Base-by-base conservation (phyloP, 2,329 filamentous ascomycete genomes). In the Colletotrichum scovillei region DNA sequence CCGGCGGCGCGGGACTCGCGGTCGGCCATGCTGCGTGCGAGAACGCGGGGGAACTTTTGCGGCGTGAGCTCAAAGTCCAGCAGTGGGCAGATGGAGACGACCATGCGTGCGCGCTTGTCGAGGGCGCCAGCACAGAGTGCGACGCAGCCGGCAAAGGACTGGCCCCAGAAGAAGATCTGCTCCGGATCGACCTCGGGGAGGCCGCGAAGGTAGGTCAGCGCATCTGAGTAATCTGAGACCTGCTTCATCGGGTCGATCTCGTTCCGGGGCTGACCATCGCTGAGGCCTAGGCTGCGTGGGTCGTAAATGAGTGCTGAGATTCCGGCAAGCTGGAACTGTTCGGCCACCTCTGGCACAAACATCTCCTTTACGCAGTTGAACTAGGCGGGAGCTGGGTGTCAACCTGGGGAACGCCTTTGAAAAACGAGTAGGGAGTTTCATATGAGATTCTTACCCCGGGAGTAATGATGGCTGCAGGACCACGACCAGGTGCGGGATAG, bases 161-260 rank as follows among this genome's bases (percentile, higher is more conserved):
- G 78, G 24, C 81, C 80, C 79, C 79, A 80, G 60, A 75, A 67
- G 0, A 63, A 76, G n/a, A 81, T 77, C 11, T 75, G 75, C 1
- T 74, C 57, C 0, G 77, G 62, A 42, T 80, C 78, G 2, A 85
- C 80, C 60, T 85, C 81, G 1, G 82, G 82, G 14, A 83, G 70
- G 9, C 85, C 79, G 78, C 85, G 85, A 66, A 89, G 82, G 30
- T 80, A 84, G 4, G 86, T 86, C 72, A 89, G 84, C 77, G 80
- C 80, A 55, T 82, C 80, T 79, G 35, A 38, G 35, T 38, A 38
- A 16, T 38, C 35, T 16, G 35, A 38, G 35, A 38, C 76, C 53
- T 82, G 76, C 56, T 79, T 76, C 24, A 68, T 26, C 0, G 83
- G 84, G 59, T 84, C 75, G 56, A 83, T 80, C 6, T 85, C 78